Base-by-base conservation (phyloP, 1,139 yeast genomes). In the Candida sojae region DNA sequence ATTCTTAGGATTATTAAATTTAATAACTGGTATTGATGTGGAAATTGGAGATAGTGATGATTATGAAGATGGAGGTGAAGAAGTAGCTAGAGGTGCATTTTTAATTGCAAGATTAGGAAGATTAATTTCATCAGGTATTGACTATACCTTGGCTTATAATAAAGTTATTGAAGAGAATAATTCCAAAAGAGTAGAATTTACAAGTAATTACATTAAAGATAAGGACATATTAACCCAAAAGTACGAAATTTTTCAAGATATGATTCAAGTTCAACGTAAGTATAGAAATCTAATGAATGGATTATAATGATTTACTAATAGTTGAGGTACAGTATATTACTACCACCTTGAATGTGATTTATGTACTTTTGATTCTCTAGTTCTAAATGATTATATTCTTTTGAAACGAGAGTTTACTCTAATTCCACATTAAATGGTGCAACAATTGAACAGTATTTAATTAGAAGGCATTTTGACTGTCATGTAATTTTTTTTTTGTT, bases 41-140 rank as follows among this genome's bases (percentile, higher is more conserved):
- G 60, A 55, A 40, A 54, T 61, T 1, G 48, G 55, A 9, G 52
- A 34, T 6, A 31, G 28, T 23, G 36, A 33, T 6, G 21, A 34
- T 6, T 21, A 32, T 23, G 36, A 33, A 33, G 21, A 6, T 5
- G 44, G 66, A 25, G 62, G 59, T 21, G 60, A 59, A 23, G 59
- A 67, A 36, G 79, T 75, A 5, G 72, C 66, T 1, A 59, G 54
- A 50, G 81, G 82, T 6, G 71, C 77, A 1, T 66, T 69, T 1
- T 57, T 66, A n/a, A 48, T 75, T n/a, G 61, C 62, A 4, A 46
- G 46, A 3, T 26, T 55, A 12, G 60, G 59, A 1, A 40, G 42
- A 12, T 29, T 40, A 12, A 31, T 51, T 26, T 21, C 26, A 10
- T 9, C 25, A 7, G 25, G 28, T 3, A 8, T 23, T 8, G 17